These are phyloP conservation scores for Phialophora chinensis DNA, from an alignment of 2,329 filamentous ascomycete species.

Conservation along the genomic window DNA sequence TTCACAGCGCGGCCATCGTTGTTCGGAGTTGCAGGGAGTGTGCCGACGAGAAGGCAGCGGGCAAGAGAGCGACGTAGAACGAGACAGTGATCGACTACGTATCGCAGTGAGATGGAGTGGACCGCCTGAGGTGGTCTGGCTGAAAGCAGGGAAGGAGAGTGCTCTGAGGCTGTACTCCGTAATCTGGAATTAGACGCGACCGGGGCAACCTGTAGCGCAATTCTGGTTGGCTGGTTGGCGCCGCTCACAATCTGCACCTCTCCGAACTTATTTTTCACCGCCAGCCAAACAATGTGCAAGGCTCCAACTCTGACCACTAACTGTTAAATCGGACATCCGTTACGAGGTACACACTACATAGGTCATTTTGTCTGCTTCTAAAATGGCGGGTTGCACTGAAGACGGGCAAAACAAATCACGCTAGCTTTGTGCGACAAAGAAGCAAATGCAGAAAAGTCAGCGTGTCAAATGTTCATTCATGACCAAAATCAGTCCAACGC, in stretches of 20 bases:
- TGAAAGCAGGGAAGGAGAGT: conserved; percentile 14
- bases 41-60: conserved; percentile 9
- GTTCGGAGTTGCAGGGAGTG: not conserved
- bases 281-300: conserved; percentile 6
- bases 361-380: not conserved
- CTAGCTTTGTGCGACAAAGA: not conserved
- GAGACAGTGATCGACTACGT: not conserved
- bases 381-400: not conserved
- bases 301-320: not conserved
- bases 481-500: not conserved
- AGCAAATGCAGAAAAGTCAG: not conserved
- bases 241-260: conserved; percentile 23
- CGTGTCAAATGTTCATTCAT: not conserved
- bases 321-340: conserved; percentile 4
- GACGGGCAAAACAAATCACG: not conserved
- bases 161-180: not conserved
- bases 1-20: conserved; percentile 14
- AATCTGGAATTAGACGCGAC: conserved; percentile 16
- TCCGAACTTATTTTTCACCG: conserved; percentile 2
- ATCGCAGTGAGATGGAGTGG: conserved; percentile 1
- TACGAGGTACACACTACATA: not conserved
- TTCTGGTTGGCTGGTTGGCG: conserved; percentile 9
- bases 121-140: not conserved
- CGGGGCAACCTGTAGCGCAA: conserved; percentile 13
- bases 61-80: not conserved